Conservation (phyloP, 441 rosid species). For the Mallotus repandus region DNA sequence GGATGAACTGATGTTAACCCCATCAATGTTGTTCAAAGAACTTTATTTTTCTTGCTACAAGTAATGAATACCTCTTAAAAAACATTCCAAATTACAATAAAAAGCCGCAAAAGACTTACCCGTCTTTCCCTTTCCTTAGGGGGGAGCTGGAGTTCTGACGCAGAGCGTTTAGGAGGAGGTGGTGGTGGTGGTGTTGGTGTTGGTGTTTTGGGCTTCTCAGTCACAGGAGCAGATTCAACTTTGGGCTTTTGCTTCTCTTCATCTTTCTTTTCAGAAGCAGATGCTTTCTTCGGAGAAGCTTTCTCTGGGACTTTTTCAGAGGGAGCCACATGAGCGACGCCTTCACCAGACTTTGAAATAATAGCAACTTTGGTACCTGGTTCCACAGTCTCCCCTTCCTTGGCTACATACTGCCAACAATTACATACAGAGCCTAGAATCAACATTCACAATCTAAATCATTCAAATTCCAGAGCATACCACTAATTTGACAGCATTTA, state of each 20-base stretch:
- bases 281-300: conserved; percentile 54
- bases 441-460: conserved; percentile 12
- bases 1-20: conserved; percentile 25
- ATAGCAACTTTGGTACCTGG: conserved; percentile 83
- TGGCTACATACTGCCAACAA: conserved; percentile 57
- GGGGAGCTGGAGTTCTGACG: conserved; percentile 91
- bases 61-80: background rate
- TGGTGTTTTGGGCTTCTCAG: conserved; percentile 57
- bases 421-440: conserved; percentile 14
- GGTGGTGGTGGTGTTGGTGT: conserved; percentile 29
- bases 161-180: conserved; percentile 59
- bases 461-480: background rate
- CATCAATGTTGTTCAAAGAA: conserved; percentile 11
- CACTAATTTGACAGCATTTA: background rate
- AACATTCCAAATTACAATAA: background rate
- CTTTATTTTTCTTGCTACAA: background rate
- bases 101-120: conserved; percentile 41
- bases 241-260: conserved; percentile 54
- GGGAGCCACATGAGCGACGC: conserved; percentile 74
- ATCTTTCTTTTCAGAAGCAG: conserved; percentile 50
- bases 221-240: conserved; percentile 53
- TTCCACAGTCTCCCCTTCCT: conserved; percentile 97
- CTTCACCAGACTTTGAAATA: conserved; percentile 81
- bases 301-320: conserved; percentile 55
- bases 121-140: conserved; percentile 98